Conservation (phyloP, 495 filamentous ascomycete genomes). For the Hyaloscypha hepaticicola region DNA sequence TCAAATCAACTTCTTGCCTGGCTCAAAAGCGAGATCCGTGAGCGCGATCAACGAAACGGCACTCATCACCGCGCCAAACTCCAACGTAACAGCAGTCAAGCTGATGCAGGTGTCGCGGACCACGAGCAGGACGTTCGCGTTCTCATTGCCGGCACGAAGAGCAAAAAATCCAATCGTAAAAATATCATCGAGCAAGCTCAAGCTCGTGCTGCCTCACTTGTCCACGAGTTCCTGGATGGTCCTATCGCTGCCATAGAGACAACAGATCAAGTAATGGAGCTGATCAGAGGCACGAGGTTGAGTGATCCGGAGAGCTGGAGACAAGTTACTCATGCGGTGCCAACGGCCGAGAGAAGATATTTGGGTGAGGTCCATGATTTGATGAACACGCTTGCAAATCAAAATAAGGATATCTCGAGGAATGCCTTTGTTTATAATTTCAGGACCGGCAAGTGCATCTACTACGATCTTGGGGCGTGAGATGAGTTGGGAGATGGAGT, state of each 20-base stretch:
- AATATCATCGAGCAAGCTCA: constrained; percentile 83
- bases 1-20: constrained; percentile 73
- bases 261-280: constrained; percentile 79
- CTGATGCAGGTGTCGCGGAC: constrained; percentile 42
- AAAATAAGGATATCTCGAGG: constrained; percentile 51
- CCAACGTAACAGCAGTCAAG: constrained; percentile 29
- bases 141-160: constrained; percentile 72
- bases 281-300: constrained; percentile 71
- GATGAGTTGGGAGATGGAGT: too few relatives aligned
- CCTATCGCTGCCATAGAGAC: constrained; percentile 89
- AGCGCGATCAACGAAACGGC: constrained; percentile 63
- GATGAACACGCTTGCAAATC: constrained; percentile 59
- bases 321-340: constrained; percentile 72
- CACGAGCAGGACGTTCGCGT: constrained; percentile 76
- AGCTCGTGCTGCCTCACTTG: constrained; percentile 56
- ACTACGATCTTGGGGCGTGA: constrained; percentile 66
- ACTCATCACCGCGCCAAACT: constrained; percentile 43
- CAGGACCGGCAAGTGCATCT: constrained; percentile 69
- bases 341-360: constrained; percentile 78
- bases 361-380: constrained; percentile 83
- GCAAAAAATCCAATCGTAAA: constrained; percentile 85
- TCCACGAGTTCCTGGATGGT: constrained; percentile 65
- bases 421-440: constrained; percentile 83
- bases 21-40: constrained; percentile 80
- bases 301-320: constrained; percentile 87